These are phyloP conservation scores for Trypanosoma scelopori DNA, from an alignment of 208 protist species.

Conservation along the genomic window DNA sequence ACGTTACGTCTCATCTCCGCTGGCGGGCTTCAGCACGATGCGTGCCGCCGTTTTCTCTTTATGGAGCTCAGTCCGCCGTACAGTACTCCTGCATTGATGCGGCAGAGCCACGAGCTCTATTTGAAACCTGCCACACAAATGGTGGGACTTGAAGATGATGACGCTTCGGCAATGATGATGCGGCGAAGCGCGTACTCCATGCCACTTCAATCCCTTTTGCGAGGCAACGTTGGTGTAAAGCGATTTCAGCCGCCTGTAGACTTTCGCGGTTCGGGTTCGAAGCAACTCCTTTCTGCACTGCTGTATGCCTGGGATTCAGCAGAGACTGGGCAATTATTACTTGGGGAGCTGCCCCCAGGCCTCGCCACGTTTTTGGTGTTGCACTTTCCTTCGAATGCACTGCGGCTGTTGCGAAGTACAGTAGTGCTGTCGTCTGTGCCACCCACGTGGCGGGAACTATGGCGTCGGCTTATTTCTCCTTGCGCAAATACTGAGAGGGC, in stretches of 20 bases:
- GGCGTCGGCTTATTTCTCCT: constrained; percentile 6
- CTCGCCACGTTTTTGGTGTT: constrained; percentile 25
- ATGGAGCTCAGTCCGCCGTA: constrained; percentile 17
- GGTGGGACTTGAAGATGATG: background rate
- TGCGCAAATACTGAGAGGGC: background rate
- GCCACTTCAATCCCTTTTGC: constrained; percentile 7
- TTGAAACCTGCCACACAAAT: constrained; percentile 11
- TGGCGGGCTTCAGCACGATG: constrained; percentile 20
- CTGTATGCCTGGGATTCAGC: constrained; percentile 6
- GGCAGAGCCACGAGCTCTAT: constrained; percentile 17
- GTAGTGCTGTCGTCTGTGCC: constrained; percentile 14
- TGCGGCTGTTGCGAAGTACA: constrained; percentile 10
- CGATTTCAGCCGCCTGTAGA: constrained; percentile 11
- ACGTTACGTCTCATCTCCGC: constrained; percentile 20
- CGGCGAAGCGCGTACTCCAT: background rate
- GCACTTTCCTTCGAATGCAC: constrained; percentile 10
- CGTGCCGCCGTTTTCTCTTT: constrained; percentile 22
- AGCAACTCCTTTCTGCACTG: constrained; percentile 8
- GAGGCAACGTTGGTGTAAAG: background rate
- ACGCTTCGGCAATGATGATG: background rate
- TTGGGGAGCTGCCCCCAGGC: constrained; percentile 28
- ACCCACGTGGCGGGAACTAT: constrained; percentile 10
- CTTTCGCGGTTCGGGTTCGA: constrained; percentile 8
- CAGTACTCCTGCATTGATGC: background rate
- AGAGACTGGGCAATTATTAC: background rate